phyloP scores from a whole-genome alignment of 805 yeast genomes.

The Kodamaea sagamina region DNA sequence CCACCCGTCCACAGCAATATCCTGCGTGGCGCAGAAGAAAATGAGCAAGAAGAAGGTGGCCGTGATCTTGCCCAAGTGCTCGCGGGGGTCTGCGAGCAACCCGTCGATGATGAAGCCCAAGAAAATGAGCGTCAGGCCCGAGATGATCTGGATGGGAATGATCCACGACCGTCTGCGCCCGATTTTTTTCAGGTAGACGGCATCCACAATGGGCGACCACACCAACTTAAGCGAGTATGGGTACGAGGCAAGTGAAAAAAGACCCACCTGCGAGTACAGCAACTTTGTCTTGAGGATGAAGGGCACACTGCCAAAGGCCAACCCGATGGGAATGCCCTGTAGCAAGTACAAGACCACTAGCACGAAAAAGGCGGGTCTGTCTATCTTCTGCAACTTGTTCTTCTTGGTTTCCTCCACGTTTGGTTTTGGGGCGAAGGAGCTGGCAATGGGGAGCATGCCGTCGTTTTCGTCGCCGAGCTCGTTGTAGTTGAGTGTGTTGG shows the following conservation, averaged over 20 bases:
- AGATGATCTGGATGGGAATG: conserved; percentile 84
- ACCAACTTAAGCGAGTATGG: conserved; percentile 90
- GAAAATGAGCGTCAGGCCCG: conserved; percentile 64
- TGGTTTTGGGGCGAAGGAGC: conserved; percentile 4
- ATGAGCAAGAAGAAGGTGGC: conserved; percentile 73
- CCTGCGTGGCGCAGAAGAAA: conserved; percentile 93
- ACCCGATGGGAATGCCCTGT: conserved; percentile 96
- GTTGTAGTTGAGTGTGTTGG: conserved; percentile 21
- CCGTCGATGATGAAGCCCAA: conserved; percentile 62
- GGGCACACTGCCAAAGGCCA: conserved; percentile 94
- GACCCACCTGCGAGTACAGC: conserved; percentile 85
- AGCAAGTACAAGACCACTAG: conserved; percentile 74
- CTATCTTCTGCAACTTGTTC: conserved; percentile 31
- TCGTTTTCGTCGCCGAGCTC: conserved; percentile 36
- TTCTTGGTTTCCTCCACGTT: background rate
- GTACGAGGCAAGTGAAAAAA: conserved; percentile 88
- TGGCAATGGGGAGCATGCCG: conserved; percentile 36
- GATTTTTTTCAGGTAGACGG: conserved; percentile 61
- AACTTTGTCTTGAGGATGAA: conserved; percentile 81
- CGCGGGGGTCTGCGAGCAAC: conserved; percentile 51
- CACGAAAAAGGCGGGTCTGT: conserved; percentile 73
- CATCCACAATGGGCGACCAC: conserved; percentile 97
- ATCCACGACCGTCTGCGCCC: conserved; percentile 95
- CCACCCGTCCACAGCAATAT: conserved; percentile 99
- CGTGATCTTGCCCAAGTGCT: conserved; percentile 60